phyloP scores from a whole-genome alignment of 257 asterid genomes.

The Forsythia suspensa region DNA sequence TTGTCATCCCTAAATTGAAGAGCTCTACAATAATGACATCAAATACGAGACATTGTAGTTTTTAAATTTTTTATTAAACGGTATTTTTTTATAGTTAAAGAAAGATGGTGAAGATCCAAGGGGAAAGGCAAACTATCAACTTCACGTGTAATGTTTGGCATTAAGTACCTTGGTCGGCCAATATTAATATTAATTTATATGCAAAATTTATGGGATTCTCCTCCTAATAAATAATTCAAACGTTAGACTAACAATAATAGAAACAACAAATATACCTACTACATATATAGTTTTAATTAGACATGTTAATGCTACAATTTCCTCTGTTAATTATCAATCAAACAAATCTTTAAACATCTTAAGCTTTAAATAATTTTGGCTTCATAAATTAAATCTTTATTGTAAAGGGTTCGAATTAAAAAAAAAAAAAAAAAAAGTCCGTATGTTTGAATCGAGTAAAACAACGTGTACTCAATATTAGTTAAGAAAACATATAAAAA shows the following conservation, averaged over 20 bases:
- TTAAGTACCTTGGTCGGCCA: neutral
- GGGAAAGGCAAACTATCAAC: slow-evolving; percentile 14
- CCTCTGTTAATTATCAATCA: neutral
- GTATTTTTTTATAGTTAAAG: neutral
- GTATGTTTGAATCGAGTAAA: neutral
- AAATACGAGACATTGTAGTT: neutral
- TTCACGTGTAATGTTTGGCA: slow-evolving; percentile 21
- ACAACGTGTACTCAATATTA: neutral
- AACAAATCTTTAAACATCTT: neutral
- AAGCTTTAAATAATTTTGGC: neutral
- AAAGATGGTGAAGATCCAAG: neutral
- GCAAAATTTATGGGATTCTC: slow-evolving; percentile 13
- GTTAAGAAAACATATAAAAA: neutral
- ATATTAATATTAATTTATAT: neutral
- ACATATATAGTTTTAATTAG: neutral
- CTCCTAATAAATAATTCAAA: slow-evolving; percentile 10
- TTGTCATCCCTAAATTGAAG: neutral
- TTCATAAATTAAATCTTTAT: neutral
- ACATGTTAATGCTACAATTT: neutral
- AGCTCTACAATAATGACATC: neutral
- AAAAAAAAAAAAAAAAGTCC: no score
- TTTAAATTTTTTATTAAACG: neutral
- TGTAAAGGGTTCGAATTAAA: neutral
- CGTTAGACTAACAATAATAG: neutral
- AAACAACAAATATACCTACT: neutral